Percentiles rank a stretch among this genome's conserved stretches.
Evolutionary conservation across 202 grass and related monocot genomes (phyloP).

Genomic region (Bolboschoenoplectus hybrid): DNA sequence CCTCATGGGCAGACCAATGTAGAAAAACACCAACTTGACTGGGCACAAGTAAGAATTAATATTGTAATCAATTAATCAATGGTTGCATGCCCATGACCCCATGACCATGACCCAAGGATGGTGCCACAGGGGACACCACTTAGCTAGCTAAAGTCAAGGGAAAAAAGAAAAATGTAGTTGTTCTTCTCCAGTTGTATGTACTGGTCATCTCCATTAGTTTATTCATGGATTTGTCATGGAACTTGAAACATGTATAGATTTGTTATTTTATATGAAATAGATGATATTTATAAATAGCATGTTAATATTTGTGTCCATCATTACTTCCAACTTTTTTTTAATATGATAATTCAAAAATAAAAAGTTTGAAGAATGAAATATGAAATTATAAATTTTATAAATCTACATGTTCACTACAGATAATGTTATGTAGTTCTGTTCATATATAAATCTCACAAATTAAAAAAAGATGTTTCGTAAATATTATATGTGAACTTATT

Average conservation of each 20-base stretch:
- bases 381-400: too few relatives aligned
- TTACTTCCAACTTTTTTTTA: not conserved
- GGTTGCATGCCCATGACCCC: slow-evolving; percentile 37
- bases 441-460: too few relatives aligned
- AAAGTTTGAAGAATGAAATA: too few relatives aligned
- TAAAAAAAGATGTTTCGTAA: too few relatives aligned
- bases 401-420: too few relatives aligned
- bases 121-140: slow-evolving; percentile 26
- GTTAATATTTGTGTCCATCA: not conserved
- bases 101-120: slow-evolving; percentile 35
- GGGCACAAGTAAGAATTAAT: slow-evolving; percentile 17
- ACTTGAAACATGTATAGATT: too few relatives aligned
- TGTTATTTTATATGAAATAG: too few relatives aligned
- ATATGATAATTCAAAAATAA: too few relatives aligned
- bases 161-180: not conserved
- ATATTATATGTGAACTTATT: too few relatives aligned
- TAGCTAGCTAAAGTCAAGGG: not conserved
- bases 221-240: not conserved
- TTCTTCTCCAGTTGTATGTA: not conserved
- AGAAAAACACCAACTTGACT: slow-evolving; percentile 33
- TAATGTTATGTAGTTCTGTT: too few relatives aligned
- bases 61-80: not conserved
- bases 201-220: not conserved
- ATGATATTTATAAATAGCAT: too few relatives aligned
- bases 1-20: slow-evolving; percentile 24